phyloP scores from a whole-genome alignment of 148 eudicot species.

The Chenopodium quinoa region DNA sequence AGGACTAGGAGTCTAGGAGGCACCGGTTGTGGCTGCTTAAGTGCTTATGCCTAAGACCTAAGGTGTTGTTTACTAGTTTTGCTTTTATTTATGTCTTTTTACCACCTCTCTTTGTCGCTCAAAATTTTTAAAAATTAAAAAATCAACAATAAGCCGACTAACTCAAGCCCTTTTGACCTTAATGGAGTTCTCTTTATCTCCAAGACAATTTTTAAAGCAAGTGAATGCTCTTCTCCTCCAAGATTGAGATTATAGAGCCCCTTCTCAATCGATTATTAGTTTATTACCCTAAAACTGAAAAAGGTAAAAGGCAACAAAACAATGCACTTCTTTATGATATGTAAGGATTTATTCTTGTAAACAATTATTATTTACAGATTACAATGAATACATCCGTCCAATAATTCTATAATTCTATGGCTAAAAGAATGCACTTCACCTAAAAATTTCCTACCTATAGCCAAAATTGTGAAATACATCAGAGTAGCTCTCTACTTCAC shows the following conservation, averaged over 20 bases:
- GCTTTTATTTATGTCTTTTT: no score
- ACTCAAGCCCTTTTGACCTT: no score
- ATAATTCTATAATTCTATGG: not conserved
- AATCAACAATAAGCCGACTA: no score
- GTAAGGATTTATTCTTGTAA: not conserved
- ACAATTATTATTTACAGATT: conserved; percentile 18
- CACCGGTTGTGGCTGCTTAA: no score
- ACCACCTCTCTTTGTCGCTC: no score
- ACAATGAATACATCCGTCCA: not conserved
- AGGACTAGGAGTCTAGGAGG: no score
- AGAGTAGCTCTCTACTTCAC: not conserved
- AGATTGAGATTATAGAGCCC: not conserved
- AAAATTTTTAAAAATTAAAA: no score
- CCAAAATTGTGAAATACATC: conserved; percentile 5
- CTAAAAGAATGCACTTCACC: conserved; percentile 9
- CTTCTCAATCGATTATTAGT: not conserved
- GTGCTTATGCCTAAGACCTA: no score
- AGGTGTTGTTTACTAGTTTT: no score
- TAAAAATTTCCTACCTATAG: not conserved
- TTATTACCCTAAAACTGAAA: no score
- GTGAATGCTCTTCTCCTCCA: not conserved
- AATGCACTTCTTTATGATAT: not conserved
- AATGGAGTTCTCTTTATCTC: not conserved
- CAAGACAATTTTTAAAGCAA: not conserved
- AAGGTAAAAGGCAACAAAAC: not conserved